Percentiles rank a stretch among this genome's conserved stretches.
Evolutionary conservation across 1,284 basidiomycete species (phyloP).

Genomic region (Moesziomyces antarcticus): DNA sequence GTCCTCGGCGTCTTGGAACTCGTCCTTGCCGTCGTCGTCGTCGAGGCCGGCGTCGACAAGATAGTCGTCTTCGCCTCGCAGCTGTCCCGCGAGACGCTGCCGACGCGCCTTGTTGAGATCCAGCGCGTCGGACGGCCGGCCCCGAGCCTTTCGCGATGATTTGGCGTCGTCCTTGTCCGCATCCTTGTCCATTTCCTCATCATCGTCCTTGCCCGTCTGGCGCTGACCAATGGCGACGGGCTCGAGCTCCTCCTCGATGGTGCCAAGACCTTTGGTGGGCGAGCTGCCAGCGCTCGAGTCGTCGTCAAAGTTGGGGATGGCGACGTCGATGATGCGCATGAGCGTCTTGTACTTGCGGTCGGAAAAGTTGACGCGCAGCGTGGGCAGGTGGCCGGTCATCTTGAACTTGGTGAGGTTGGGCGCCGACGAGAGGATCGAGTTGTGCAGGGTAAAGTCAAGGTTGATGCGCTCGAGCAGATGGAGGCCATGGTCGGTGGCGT

Average conservation of each 20-base stretch:
- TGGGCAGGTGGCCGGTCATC: slow-evolving; percentile 88
- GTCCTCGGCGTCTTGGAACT: slow-evolving; percentile 62
- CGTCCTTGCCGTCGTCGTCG: slow-evolving; percentile 57
- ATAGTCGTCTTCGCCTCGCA: slow-evolving; percentile 58
- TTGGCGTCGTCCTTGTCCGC: slow-evolving; percentile 10
- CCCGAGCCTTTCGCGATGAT: slow-evolving; percentile 20
- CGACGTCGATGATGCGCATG: slow-evolving; percentile 91
- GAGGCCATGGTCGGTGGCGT: slow-evolving; percentile 71
- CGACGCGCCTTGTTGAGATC: slow-evolving; percentile 59
- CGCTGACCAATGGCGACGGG: slow-evolving; percentile 22
- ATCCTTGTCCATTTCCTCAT: slow-evolving; percentile 12
- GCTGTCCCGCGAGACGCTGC: slow-evolving; percentile 55
- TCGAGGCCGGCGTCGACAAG: slow-evolving; percentile 54
- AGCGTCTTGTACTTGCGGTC: slow-evolving; percentile 94
- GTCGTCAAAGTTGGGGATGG: slow-evolving; percentile 84
- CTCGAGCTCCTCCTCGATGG: slow-evolving; percentile 45
- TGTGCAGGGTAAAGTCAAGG: slow-evolving; percentile 89
- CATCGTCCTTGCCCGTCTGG: slow-evolving; percentile 8
- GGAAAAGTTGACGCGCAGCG: slow-evolving; percentile 90
- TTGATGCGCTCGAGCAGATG: slow-evolving; percentile 92
- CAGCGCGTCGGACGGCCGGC: slow-evolving; percentile 36
- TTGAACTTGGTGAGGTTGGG: slow-evolving; percentile 90
- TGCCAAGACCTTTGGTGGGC: slow-evolving; percentile 31
- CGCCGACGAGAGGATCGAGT: slow-evolving; percentile 89
- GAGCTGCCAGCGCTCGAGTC: slow-evolving; percentile 56